phyloP scores from a whole-genome alignment of 75 land plant genomes.

The Pinus albicaulis region DNA sequence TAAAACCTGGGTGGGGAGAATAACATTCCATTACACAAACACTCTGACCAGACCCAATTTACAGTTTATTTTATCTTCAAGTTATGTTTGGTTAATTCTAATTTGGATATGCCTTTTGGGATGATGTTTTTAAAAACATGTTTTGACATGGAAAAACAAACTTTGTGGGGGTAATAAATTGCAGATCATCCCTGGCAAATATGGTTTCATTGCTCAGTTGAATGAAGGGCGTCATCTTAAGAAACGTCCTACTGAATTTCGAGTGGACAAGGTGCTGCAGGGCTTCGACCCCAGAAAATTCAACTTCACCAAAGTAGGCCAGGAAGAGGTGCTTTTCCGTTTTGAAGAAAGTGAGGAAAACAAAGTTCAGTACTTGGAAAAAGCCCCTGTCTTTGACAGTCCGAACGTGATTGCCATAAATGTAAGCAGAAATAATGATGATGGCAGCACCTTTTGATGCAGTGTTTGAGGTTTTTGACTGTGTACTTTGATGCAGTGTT shows the following conservation, averaged over 20 bases:
- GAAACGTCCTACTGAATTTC: conserved; percentile 95
- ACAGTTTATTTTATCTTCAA: no score
- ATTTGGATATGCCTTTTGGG: not conserved
- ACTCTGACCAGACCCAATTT: no score
- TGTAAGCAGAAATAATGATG: conserved; percentile 32
- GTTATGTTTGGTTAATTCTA: not conserved
- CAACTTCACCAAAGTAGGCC: conserved; percentile 95
- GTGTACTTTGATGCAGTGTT: conserved; percentile 7
- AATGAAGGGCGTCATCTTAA: conserved; percentile 93
- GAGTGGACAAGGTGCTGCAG: conserved; percentile 90
- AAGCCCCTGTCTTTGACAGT: conserved; percentile 46
- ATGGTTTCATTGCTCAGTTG: conserved; percentile 91
- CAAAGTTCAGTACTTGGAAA: conserved; percentile 20
- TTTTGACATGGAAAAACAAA: not conserved
- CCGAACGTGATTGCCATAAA: conserved; percentile 91
- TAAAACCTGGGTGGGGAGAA: no score
- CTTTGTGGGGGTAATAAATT: not conserved
- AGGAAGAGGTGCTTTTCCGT: conserved; percentile 88
- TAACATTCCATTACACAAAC: no score
- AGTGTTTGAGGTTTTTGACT: not conserved
- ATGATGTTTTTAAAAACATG: no score
- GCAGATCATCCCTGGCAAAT: conserved; percentile 83
- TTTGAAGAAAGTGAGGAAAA: conserved; percentile 62
- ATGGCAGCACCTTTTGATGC: not conserved
- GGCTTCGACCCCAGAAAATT: conserved; percentile 87